phyloP scores from a whole-genome alignment of 257 asterid genomes.

The Gentiana dahurica region DNA sequence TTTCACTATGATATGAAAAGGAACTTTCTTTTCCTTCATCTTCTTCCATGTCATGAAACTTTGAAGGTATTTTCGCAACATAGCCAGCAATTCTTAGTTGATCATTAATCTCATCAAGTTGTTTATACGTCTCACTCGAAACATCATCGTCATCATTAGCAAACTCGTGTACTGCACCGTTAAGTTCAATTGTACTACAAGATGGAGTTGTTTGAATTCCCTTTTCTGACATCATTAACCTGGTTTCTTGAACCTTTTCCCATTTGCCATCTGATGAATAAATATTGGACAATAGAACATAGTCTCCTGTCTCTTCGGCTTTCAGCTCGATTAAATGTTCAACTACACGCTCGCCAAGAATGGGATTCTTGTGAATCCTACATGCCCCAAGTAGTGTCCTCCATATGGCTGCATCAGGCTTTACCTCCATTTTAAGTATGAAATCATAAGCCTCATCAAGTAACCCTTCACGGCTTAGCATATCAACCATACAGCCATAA shows the following conservation, averaged over 20 bases:
- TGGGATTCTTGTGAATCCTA: slow-evolving; percentile 37
- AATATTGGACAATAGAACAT: slow-evolving; percentile 49
- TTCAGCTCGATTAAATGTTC: slow-evolving; percentile 59
- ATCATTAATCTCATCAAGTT: slow-evolving; percentile 64
- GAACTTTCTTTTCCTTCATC: slow-evolving; percentile 15
- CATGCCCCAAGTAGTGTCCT: slow-evolving; percentile 87
- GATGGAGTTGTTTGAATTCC: slow-evolving; percentile 54
- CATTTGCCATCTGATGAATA: slow-evolving; percentile 44
- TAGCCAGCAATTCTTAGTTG: slow-evolving; percentile 82
- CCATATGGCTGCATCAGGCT: slow-evolving; percentile 83
- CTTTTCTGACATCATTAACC: slow-evolving; percentile 54
- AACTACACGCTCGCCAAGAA: slow-evolving; percentile 58
- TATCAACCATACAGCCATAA: slow-evolving; percentile 81
- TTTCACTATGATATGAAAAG: slow-evolving; percentile 75
- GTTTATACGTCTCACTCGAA: slow-evolving; percentile 38
- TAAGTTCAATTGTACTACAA: slow-evolving; percentile 54
- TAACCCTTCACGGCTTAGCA: slow-evolving; percentile 76
- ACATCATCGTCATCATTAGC: slow-evolving; percentile 65
- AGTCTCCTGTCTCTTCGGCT: slow-evolving; percentile 86
- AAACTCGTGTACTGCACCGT: slow-evolving; percentile 60
- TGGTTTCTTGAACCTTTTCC: slow-evolving; percentile 51
- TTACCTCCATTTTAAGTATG: slow-evolving; percentile 38
- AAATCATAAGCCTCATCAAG: slow-evolving; percentile 65
- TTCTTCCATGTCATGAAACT: slow-evolving; percentile 23
- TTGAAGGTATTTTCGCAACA: slow-evolving; percentile 45